Conservation (phyloP, 495 filamentous ascomycete species). For the Amorphotheca resinae region DNA sequence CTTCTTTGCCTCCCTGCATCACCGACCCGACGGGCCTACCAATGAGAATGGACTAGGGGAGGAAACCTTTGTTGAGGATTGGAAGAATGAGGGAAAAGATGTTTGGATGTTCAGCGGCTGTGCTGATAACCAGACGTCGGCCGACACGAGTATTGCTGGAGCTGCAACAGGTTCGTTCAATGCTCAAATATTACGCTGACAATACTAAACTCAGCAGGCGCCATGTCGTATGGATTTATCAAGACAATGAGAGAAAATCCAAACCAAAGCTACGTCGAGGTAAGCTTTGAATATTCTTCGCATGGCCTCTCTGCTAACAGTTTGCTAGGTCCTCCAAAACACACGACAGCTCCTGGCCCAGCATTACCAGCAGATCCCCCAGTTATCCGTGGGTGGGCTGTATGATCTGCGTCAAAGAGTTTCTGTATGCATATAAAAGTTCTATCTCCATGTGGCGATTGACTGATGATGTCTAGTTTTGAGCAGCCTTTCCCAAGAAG, state of each 20-base stretch:
- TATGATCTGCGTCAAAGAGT: conserved; percentile 34
- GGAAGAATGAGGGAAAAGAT: conserved; percentile 37
- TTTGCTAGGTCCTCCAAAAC: conserved; percentile 33
- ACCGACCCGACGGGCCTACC: conserved; percentile 25
- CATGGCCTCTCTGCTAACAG: background rate
- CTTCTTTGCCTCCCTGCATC: conserved; percentile 40
- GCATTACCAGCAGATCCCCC: conserved; percentile 42
- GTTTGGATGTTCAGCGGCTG: conserved; percentile 52
- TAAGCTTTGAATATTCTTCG: conserved; percentile 15
- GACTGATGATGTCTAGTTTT: background rate
- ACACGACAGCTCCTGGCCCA: conserved; percentile 32
- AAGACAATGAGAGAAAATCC: conserved; percentile 36
- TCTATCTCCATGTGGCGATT: background rate
- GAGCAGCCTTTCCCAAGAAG: too few relatives aligned
- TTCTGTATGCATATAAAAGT: conserved; percentile 19
- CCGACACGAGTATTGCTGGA: conserved; percentile 44
- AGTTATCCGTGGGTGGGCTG: conserved; percentile 34
- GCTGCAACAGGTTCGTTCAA: conserved; percentile 22
- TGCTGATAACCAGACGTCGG: conserved; percentile 45
- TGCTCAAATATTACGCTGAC: too few relatives aligned
- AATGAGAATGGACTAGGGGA: conserved; percentile 38
- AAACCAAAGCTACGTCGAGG: conserved; percentile 39
- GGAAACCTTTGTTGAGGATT: conserved; percentile 39
- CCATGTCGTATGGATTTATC: conserved; percentile 49
- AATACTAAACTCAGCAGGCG: conserved; percentile 33